phyloP scores from a whole-genome alignment of 768 basidiomycete genomes.

The Kwoniella dejecticola region DNA sequence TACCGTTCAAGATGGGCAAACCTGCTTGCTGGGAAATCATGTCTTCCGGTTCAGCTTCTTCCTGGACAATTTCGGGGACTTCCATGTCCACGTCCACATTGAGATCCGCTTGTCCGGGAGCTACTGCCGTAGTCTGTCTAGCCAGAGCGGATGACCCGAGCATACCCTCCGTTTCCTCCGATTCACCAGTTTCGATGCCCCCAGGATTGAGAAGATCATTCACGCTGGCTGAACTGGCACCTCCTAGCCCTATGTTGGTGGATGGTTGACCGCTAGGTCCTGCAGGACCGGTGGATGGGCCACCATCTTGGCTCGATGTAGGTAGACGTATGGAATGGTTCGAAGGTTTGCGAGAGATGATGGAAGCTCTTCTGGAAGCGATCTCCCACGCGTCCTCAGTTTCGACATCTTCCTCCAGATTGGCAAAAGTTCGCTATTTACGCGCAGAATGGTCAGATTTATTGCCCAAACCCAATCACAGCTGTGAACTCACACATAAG shows the following conservation, averaged over 20 bases:
- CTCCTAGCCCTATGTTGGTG: constrained; percentile 21
- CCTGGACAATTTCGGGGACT: constrained; percentile 1
- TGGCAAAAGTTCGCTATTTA: constrained; percentile 82
- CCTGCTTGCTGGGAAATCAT: constrained; percentile 6
- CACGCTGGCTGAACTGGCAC: constrained; percentile 21
- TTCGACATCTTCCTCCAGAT: constrained; percentile 94
- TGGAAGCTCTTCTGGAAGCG: constrained; percentile 48
- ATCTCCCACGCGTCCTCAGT: constrained; percentile 60
- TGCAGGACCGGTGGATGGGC: constrained; percentile 8
- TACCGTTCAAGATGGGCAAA: neutral
- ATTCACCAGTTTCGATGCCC: neutral
- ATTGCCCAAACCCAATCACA: neutral
- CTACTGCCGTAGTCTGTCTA: constrained; percentile 29
- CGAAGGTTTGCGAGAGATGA: constrained; percentile 37
- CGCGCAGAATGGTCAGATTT: neutral
- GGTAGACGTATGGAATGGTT: constrained; percentile 36
- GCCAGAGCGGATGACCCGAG: constrained; percentile 14
- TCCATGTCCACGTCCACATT: constrained; percentile 16
- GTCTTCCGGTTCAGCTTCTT: constrained; percentile 6
- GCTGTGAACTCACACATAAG: constrained; percentile 63
- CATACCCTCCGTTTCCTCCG: constrained; percentile 20
- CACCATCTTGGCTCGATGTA: constrained; percentile 1
- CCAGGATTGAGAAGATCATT: constrained; percentile 24
- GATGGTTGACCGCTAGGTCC: constrained; percentile 15
- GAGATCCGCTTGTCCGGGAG: constrained; percentile 9